phyloP scores from a whole-genome alignment of 495 filamentous ascomycete genomes.

The Penicillium ucsense region DNA sequence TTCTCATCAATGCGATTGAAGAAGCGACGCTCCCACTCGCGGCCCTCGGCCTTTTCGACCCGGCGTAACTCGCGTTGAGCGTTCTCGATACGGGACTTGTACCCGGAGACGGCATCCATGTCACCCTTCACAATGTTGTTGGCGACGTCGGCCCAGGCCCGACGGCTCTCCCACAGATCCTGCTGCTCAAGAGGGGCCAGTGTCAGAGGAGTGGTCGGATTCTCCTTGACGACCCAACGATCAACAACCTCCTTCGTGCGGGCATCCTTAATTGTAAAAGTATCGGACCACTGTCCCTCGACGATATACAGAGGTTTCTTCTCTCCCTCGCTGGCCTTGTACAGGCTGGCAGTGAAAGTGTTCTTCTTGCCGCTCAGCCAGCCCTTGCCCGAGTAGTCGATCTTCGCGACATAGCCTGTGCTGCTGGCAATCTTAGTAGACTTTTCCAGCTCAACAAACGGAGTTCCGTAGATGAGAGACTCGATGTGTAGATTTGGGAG shows the following conservation, averaged over 20 bases:
- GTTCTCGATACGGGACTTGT: constrained; percentile 88
- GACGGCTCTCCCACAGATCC: constrained; percentile 76
- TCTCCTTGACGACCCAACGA: constrained; percentile 53
- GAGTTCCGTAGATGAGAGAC: constrained; percentile 80
- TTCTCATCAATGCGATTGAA: constrained; percentile 51
- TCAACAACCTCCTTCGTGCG: constrained; percentile 62
- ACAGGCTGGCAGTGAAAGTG: constrained; percentile 69
- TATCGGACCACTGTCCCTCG: constrained; percentile 86
- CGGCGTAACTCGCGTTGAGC: constrained; percentile 77
- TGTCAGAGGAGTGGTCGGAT: constrained; percentile 55
- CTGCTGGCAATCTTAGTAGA: constrained; percentile 74
- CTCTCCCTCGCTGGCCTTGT: constrained; percentile 60
- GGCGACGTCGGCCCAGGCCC: constrained; percentile 83
- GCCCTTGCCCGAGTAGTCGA: constrained; percentile 85
- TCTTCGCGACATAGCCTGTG: constrained; percentile 80
- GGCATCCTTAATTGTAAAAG: constrained; percentile 67
- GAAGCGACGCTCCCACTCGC: constrained; percentile 77
- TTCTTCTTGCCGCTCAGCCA: constrained; percentile 97
- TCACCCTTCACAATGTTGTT: constrained; percentile 68
- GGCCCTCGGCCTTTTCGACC: constrained; percentile 65
- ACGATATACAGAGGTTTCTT: constrained; percentile 76
- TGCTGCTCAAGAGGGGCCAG: constrained; percentile 71
- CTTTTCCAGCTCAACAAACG: constrained; percentile 84
- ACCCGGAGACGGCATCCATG: constrained; percentile 64
- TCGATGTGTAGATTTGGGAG: constrained; percentile 91